Evolutionary conservation across 179 eudicot genomes (phyloP).

Genomic region (Silene vulgaris): DNA sequence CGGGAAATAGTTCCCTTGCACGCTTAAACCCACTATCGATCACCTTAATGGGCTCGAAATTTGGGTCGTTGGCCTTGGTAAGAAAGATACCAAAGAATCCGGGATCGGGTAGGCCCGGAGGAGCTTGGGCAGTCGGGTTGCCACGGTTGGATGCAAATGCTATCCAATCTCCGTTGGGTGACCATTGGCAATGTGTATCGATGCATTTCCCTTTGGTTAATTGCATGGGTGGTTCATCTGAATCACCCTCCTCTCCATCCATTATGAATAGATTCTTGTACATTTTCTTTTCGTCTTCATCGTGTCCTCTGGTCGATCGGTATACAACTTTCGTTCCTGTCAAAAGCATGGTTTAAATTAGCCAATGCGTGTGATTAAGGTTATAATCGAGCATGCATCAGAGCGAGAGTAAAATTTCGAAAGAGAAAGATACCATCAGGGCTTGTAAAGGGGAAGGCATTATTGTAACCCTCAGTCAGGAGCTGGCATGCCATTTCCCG

Average conservation of each 20-base stretch:
- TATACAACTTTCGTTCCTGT: slow-evolving; percentile 23
- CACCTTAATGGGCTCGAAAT: slow-evolving; percentile 18
- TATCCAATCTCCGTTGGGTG: slow-evolving; percentile 26
- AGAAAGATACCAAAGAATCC: slow-evolving; percentile 27
- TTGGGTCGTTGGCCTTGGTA: slow-evolving; percentile 16
- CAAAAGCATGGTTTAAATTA: background rate
- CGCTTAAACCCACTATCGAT: slow-evolving; percentile 13
- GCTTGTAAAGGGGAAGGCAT: slow-evolving; percentile 25
- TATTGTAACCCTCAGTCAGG: slow-evolving; percentile 8
- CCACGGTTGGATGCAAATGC: slow-evolving; percentile 24
- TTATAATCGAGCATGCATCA: too few species aligned
- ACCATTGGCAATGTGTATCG: slow-evolving; percentile 34
- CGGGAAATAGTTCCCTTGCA: background rate
- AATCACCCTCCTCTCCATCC: slow-evolving; percentile 19
- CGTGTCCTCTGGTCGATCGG: slow-evolving; percentile 23
- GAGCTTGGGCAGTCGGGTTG: slow-evolving; percentile 2
- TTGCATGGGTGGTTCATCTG: slow-evolving; percentile 10
- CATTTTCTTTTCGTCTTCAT: background rate
- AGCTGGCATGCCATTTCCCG: background rate
- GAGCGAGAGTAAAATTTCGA: too few species aligned
- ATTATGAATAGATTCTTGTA: slow-evolving; percentile 27
- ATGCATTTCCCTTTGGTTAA: slow-evolving; percentile 25
- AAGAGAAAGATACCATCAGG: slow-evolving; percentile 6
- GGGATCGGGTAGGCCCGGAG: slow-evolving; percentile 16
- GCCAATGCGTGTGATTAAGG: too few species aligned